Evolutionary conservation across 139 green algal species (phyloP).

Genomic region (Coccomyxa sp.): DNA sequence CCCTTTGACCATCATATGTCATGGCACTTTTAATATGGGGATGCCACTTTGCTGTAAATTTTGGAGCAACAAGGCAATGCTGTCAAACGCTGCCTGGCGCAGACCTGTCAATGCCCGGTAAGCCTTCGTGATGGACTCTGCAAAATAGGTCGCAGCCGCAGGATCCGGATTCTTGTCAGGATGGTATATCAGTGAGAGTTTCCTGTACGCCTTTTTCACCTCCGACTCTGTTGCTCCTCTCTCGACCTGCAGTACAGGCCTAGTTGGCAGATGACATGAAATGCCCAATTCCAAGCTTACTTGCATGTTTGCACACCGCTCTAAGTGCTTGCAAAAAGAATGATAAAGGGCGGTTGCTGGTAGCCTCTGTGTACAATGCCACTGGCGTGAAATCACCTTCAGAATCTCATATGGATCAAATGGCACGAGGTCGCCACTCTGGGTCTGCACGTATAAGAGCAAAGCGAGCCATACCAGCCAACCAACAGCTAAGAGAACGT

Average conservation of each 20-base stretch:
- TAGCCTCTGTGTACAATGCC: too few relatives aligned
- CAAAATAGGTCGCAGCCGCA: slow-evolving; percentile 75
- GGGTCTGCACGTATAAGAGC: slow-evolving; percentile 49
- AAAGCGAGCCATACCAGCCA: slow-evolving; percentile 56
- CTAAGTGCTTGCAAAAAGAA: too few relatives aligned
- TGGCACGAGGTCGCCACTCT: slow-evolving; percentile 38
- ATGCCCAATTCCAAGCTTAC: background rate
- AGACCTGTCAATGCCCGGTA: slow-evolving; percentile 52
- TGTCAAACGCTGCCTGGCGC: background rate
- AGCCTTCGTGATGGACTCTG: slow-evolving; percentile 76
- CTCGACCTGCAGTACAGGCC: slow-evolving; percentile 17
- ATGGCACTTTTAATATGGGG: too few relatives aligned
- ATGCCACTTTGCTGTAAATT: too few relatives aligned
- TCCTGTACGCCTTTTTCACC: slow-evolving; percentile 79
- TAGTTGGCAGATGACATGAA: background rate
- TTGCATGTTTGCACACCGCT: background rate
- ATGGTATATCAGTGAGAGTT: slow-evolving; percentile 75
- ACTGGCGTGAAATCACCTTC: slow-evolving; percentile 7
- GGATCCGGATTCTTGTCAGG: slow-evolving; percentile 94
- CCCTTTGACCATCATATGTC: too few relatives aligned
- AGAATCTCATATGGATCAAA: slow-evolving; percentile 94
- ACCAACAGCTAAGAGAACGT: slow-evolving; percentile 45
- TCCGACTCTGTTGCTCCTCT: slow-evolving; percentile 51
- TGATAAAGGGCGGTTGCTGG: background rate
- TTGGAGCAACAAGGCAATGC: too few relatives aligned